Percentiles rank a stretch among this genome's conserved stretches.
Evolutionary conservation across 176 grass and related monocot species (phyloP).

Genomic region (Puccinellia tenuiflora): DNA sequence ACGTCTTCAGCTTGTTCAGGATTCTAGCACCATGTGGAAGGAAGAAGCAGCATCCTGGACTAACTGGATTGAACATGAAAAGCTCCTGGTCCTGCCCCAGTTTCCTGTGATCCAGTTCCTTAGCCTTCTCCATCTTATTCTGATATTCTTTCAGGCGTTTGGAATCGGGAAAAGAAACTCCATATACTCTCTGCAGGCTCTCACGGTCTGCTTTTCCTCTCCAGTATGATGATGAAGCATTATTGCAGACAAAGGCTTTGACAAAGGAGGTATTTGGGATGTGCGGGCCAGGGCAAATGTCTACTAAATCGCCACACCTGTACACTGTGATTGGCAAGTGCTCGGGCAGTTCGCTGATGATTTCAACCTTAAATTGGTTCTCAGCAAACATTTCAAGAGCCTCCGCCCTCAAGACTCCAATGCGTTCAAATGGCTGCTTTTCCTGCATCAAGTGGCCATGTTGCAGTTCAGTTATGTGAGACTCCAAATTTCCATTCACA

Average conservation of each 20-base stretch:
- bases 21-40: constrained; percentile 84
- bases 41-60: constrained; percentile 93
- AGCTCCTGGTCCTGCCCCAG: background rate
- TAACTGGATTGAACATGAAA: constrained; percentile 66
- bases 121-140: background rate
- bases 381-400: constrained; percentile 88
- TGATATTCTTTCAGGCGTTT: constrained; percentile 68
- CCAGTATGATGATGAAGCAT: constrained; percentile 97
- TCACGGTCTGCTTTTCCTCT: constrained; percentile 92
- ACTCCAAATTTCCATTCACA: background rate
- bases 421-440: constrained; percentile 96
- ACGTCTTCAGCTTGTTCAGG: constrained; percentile 88
- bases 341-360: constrained; percentile 87
- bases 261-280: constrained; percentile 94
- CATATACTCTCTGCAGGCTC: constrained; percentile 95
- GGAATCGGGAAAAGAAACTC: constrained; percentile 90
- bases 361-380: constrained; percentile 99
- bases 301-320: constrained; percentile 86
- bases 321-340: constrained; percentile 98
- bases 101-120: background rate
- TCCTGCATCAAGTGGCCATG: background rate
- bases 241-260: constrained; percentile 87
- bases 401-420: constrained; percentile 78
- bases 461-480: background rate
- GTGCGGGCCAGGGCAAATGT: constrained; percentile 93